A percentile compares a stretch with the other conserved stretches of the same genome.
Evolutionary conservation across 192 early-diverging fungal species (phyloP).

Genomic region (Coemansia guatemalensis): DNA sequence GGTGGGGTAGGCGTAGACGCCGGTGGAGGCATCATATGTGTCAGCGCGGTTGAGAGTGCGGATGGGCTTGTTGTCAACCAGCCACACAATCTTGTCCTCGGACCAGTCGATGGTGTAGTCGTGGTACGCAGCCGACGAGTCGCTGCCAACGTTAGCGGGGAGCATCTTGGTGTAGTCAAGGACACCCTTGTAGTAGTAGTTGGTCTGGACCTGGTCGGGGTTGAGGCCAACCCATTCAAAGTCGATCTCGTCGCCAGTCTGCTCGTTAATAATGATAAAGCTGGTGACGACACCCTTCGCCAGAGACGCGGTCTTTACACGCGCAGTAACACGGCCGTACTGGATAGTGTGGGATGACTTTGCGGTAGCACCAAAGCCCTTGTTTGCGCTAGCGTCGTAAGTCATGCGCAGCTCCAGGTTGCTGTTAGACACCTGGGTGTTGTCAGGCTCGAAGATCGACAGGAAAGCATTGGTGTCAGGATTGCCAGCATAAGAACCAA

Average conservation of each 20-base stretch:
- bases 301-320: slow-evolving; percentile 56
- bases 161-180: slow-evolving; percentile 59
- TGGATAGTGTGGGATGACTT: slow-evolving; percentile 48
- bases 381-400: slow-evolving; percentile 45
- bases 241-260: slow-evolving; percentile 67
- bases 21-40: slow-evolving; percentile 44
- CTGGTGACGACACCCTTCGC: slow-evolving; percentile 60
- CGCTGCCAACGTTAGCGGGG: slow-evolving; percentile 21
- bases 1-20: slow-evolving; percentile 51
- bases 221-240: slow-evolving; percentile 66
- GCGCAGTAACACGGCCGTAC: slow-evolving; percentile 61
- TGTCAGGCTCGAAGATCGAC: slow-evolving; percentile 45
- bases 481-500: slow-evolving; percentile 32
- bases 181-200: slow-evolving; percentile 60
- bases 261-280: slow-evolving; percentile 55
- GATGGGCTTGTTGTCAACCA: slow-evolving; percentile 56
- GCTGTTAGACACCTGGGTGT: slow-evolving; percentile 17
- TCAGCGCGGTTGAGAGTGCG: slow-evolving; percentile 54
- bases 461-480: slow-evolving; percentile 48
- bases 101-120: slow-evolving; percentile 65
- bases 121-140: slow-evolving; percentile 56
- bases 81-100: slow-evolving; percentile 57
- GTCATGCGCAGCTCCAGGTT: slow-evolving; percentile 39
- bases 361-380: slow-evolving; percentile 62
- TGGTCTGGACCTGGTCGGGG: slow-evolving; percentile 59